Evolutionary conservation across 208 protist genomes (phyloP).

Genomic region (Vickermania spadyakhi): DNA sequence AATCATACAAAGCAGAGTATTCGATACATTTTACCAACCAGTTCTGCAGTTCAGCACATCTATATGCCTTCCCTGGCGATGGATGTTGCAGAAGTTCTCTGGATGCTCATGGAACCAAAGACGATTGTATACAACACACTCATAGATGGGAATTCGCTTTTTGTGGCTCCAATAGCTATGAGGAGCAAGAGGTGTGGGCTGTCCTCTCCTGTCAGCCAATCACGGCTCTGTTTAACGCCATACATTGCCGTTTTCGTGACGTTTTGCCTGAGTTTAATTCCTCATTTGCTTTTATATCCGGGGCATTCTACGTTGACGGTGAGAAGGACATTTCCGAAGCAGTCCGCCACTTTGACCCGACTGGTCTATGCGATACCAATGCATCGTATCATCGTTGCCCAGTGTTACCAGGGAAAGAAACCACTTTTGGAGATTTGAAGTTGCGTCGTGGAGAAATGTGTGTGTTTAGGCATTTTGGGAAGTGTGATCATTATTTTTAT

Average conservation of each 20-base stretch:
- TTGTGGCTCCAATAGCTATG: slow-evolving; percentile 13
- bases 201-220: slow-evolving; percentile 69
- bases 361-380: slow-evolving; percentile 1
- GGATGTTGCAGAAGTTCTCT: no score
- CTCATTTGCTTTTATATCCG: slow-evolving; percentile 77
- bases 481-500: slow-evolving; percentile 76
- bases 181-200: slow-evolving; percentile 49
- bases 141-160: slow-evolving; percentile 72
- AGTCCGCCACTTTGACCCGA: slow-evolving; percentile 36
- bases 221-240: slow-evolving; percentile 54
- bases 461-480: slow-evolving; percentile 47
- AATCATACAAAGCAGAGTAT: no score
- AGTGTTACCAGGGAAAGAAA: slow-evolving; percentile 42
- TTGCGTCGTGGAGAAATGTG: slow-evolving; percentile 59
- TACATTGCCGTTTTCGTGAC: slow-evolving; percentile 24
- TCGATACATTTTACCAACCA: no score
- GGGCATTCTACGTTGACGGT: slow-evolving; percentile 72
- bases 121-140: slow-evolving; percentile 69
- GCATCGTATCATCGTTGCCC: slow-evolving; percentile 40
- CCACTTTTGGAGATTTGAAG: slow-evolving; percentile 56
- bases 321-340: slow-evolving; percentile 45
- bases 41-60: no score
- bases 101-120: no score
- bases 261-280: neutral
- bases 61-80: no score